These are phyloP conservation scores for Terfezia claveryi DNA, from an alignment of 495 filamentous ascomycete species.

Conservation along the genomic window DNA sequence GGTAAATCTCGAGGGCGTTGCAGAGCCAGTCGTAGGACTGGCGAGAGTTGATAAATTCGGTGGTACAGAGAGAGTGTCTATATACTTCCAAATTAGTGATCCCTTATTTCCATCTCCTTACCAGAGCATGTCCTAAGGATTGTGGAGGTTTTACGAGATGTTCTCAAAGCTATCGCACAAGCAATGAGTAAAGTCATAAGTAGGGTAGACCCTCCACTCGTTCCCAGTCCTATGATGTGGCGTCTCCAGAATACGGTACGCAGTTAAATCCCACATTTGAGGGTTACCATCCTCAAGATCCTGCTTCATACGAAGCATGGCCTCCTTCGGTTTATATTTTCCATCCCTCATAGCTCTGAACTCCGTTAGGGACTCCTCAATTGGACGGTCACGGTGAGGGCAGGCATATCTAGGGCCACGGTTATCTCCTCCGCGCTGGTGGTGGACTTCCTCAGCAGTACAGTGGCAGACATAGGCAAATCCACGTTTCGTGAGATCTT, in stretches of 20 bases:
- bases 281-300: slow-evolving; percentile 38
- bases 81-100: background rate
- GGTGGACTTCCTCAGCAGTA: slow-evolving; percentile 50
- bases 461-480: slow-evolving; percentile 67
- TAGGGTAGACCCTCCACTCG: slow-evolving; percentile 70
- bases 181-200: slow-evolving; percentile 80
- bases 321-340: slow-evolving; percentile 68
- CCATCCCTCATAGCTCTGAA: slow-evolving; percentile 85
- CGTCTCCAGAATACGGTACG: slow-evolving; percentile 51
- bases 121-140: too few relatives aligned
- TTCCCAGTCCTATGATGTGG: slow-evolving; percentile 51
- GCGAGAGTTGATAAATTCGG: slow-evolving; percentile 55
- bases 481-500: slow-evolving; percentile 52
- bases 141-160: slow-evolving; percentile 32
- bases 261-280: slow-evolving; percentile 56
- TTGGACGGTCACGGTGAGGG: slow-evolving; percentile 47
- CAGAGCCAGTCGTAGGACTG: slow-evolving; percentile 80
- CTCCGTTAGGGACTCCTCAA: slow-evolving; percentile 54
- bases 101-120: too few relatives aligned
- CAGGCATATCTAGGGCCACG: slow-evolving; percentile 52
- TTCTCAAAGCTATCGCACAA: slow-evolving; percentile 75
- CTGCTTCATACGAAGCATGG: slow-evolving; percentile 84
- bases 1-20: slow-evolving; percentile 47
- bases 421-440: slow-evolving; percentile 58
- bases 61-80: slow-evolving; percentile 63